Base-by-base conservation (phyloP, 495 filamentous ascomycete species). In the Hypomontagnella monticulosa region DNA sequence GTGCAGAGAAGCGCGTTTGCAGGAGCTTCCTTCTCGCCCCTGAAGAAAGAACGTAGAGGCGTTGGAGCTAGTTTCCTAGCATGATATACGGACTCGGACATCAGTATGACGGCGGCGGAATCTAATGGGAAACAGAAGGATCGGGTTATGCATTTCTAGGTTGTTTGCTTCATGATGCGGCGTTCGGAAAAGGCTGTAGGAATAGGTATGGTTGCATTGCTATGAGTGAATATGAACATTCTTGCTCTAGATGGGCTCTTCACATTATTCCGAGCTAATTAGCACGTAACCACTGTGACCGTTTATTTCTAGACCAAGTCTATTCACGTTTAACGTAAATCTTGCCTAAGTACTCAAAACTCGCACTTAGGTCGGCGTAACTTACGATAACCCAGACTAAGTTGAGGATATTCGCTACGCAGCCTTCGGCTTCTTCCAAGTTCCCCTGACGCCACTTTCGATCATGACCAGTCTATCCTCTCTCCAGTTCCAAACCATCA, bases 21-120 rank as follows among this genome's bases (percentile, higher is more conserved):
- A 4, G 77, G 83, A 51, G n/a, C 61, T 10, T 76, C 79, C 20
- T 96, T 97, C 73, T 92, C 89, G 36, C 93, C 93, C 4, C 75
- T 97, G 55, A 97, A 97, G 79, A 86, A 84, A 76, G 88, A 95
- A 64, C 87, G 85, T 67, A 89, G 84, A 72, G 77, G 78, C 46
- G 78, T 82, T 11, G 78, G 79, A 38, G 82, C 83, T 67, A 85
- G 83, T 61, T 84, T 85, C 60, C 71, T 85, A 57, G 81, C 72
- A 48, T 85, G 61, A 76, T 36, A 12, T 44, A 60, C 50, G 49
- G 43, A 55, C 16, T 34, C 40, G 14, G 37, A 41, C 23, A 66
- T 52, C n/a, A 42, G 33, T 15, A 55, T 11, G 34, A 52, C 36
- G 40, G 16, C 40, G 42, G 36, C 32, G 47, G 36, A 40, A 20